Conservation (phyloP, 768 basidiomycete species). For the Russula griseocarnosa region DNA sequence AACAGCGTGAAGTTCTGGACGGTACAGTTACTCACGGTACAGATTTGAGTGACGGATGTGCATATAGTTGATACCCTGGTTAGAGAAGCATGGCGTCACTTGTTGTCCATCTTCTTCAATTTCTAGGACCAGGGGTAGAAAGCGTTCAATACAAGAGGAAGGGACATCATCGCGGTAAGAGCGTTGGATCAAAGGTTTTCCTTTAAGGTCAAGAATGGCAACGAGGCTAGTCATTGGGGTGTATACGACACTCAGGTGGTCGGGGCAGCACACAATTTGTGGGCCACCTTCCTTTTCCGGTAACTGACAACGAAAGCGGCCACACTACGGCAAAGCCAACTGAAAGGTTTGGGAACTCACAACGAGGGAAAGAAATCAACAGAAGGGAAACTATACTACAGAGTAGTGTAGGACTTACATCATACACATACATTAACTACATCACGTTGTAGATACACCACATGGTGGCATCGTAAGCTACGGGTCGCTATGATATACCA, state of each 20-base stretch:
- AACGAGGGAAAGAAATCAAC: no score
- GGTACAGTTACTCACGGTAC: conserved; percentile 61
- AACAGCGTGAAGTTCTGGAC: background rate
- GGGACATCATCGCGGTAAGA: conserved; percentile 96
- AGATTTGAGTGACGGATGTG: conserved; percentile 98
- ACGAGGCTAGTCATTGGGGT: conserved; percentile 60
- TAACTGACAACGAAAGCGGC: no score
- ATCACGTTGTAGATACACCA: no score
- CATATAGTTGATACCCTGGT: conserved; percentile 95
- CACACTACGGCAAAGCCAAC: no score
- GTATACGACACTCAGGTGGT: background rate
- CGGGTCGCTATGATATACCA: no score
- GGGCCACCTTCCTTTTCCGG: no score
- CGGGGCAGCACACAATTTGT: no score
- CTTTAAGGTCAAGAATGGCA: conserved; percentile 97
- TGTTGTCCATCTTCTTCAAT: conserved; percentile 97
- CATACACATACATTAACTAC: no score
- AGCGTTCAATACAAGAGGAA: conserved; percentile 83
- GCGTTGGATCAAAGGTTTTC: conserved; percentile 94
- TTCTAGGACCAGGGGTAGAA: conserved; percentile 88
- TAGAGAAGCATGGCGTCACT: conserved; percentile 94
- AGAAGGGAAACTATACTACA: no score
- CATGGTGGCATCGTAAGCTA: no score
- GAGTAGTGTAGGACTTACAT: no score
- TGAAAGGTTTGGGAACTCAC: no score